phyloP scores from a whole-genome alignment of 2,329 filamentous ascomycete species.

The Penicillium hesseltinei region DNA sequence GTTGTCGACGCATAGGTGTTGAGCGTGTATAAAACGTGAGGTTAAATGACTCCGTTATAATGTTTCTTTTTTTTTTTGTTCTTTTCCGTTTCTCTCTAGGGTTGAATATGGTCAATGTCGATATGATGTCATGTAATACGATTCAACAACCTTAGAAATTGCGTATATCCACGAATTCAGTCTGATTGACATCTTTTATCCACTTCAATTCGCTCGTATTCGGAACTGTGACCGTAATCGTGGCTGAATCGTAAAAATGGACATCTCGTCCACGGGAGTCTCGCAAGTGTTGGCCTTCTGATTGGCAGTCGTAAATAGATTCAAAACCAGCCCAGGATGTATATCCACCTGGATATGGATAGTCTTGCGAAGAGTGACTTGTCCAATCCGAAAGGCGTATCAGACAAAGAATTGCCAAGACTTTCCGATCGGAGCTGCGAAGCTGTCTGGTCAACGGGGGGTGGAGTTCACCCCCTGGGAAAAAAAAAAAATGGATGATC shows the following conservation, averaged over 20 bases:
- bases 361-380: not conserved
- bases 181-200: not conserved
- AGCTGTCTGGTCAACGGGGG: constrained; percentile 1
- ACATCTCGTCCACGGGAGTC: not conserved
- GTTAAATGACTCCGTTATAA: not conserved
- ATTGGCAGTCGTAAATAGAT: not conserved
- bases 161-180: not conserved
- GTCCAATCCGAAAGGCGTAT: not conserved
- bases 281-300: not conserved
- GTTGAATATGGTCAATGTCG: not conserved
- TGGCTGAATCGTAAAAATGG: not conserved
- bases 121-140: constrained; percentile 9
- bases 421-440: constrained; percentile 2
- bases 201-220: not conserved
- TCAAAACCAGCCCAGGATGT: not conserved
- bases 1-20: not conserved
- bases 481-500: constrained; percentile 4
- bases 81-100: not conserved
- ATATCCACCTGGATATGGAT: not conserved
- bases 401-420: constrained; percentile 2
- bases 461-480: constrained; percentile 5
- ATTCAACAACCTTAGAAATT: not conserved
- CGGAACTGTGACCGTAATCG: not conserved
- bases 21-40: not conserved
- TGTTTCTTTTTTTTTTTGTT: not conserved